Evolutionary conservation across 257 asterid genomes (phyloP).

Genomic region (Nicotiana otophora): DNA sequence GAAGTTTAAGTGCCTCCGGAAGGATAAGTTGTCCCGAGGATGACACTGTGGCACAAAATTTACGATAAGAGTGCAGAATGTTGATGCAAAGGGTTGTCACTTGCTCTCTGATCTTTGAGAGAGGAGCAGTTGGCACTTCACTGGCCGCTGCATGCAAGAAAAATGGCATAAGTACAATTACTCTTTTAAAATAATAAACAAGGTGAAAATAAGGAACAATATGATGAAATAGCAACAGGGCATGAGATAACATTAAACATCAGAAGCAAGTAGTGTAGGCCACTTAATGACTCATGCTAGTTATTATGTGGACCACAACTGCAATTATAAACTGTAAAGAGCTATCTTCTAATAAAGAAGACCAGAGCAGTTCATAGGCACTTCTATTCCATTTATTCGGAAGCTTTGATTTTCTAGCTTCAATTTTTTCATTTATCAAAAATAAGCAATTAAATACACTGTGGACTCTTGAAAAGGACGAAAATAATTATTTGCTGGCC

Average conservation of each 20-base stretch:
- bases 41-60: slow-evolving; percentile 92
- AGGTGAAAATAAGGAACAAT: slow-evolving; percentile 4
- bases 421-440: no score
- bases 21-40: slow-evolving; percentile 93
- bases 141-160: slow-evolving; percentile 58
- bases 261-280: slow-evolving; percentile 3
- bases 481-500: neutral
- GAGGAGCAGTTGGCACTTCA: slow-evolving; percentile 79
- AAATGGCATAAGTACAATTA: slow-evolving; percentile 13
- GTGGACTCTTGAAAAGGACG: no score
- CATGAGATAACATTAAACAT: neutral
- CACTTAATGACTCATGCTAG: neutral
- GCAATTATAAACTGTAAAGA: neutral
- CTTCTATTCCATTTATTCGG: neutral
- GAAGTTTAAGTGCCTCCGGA: slow-evolving; percentile 94
- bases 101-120: slow-evolving; percentile 80
- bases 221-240: neutral
- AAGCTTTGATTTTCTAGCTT: no score
- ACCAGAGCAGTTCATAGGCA: neutral
- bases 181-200: slow-evolving; percentile 1
- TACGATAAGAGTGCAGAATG: slow-evolving; percentile 83
- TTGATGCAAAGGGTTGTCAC: slow-evolving; percentile 82
- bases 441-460: no score
- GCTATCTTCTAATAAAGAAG: neutral
- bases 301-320: neutral